Evolutionary conservation across 257 asterid species (phyloP).

Genomic region (Dorcoceras hygrometricum): DNA sequence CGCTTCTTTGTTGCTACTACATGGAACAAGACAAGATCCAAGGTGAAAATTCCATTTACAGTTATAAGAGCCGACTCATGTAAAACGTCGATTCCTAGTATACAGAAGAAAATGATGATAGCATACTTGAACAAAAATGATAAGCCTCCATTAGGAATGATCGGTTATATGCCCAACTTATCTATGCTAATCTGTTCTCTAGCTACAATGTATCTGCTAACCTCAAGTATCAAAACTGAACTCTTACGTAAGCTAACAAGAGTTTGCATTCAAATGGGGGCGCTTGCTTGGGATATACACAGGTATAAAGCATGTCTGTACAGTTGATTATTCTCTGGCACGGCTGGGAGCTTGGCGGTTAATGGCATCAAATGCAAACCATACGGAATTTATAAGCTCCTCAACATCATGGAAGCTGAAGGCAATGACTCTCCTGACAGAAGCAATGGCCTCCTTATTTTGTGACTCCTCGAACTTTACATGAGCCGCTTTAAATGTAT

Average conservation of each 20-base stretch:
- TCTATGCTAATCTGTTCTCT: slow-evolving; percentile 35
- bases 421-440: slow-evolving; percentile 65
- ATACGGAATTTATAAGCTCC: slow-evolving; percentile 59
- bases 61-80: slow-evolving; percentile 19
- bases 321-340: slow-evolving; percentile 48
- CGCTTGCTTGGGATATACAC: slow-evolving; percentile 26
- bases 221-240: slow-evolving; percentile 49
- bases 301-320: slow-evolving; percentile 35
- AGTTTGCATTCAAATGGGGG: slow-evolving; percentile 14
- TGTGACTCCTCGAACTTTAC: slow-evolving; percentile 44
- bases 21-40: not conserved
- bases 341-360: slow-evolving; percentile 49
- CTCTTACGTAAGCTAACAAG: slow-evolving; percentile 38
- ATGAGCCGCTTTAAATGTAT: slow-evolving; percentile 59
- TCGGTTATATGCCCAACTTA: slow-evolving; percentile 25
- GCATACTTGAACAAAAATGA: slow-evolving; percentile 17
- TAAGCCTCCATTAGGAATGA: slow-evolving; percentile 23
- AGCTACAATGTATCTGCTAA: slow-evolving; percentile 30
- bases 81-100: slow-evolving; percentile 23
- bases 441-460: slow-evolving; percentile 51
- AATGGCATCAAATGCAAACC: slow-evolving; percentile 55
- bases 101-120: slow-evolving; percentile 18
- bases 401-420: slow-evolving; percentile 76
- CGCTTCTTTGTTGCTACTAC: not conserved
- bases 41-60: slow-evolving; percentile 19